Evolutionary conservation across 352 stramenopile genomes (phyloP).

Genomic region (Globisporangium mamillatum): DNA sequence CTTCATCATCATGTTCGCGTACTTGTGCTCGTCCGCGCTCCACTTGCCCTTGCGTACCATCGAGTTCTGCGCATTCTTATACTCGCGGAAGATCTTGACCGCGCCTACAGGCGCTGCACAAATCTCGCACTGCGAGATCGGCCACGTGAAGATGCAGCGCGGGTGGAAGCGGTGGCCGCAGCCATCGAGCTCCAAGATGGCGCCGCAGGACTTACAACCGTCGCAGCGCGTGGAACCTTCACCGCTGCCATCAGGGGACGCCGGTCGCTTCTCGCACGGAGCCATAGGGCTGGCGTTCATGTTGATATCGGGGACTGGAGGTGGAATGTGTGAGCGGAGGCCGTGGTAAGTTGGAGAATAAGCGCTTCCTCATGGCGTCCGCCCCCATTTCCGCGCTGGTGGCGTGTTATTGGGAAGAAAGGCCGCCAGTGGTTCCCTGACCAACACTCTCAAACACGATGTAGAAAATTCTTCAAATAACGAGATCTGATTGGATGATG

Average conservation of each 20-base stretch:
- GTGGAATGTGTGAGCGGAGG: not conserved
- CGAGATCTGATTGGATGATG: slow-evolving; percentile 22
- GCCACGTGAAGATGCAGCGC: slow-evolving; percentile 73
- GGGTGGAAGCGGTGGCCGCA: slow-evolving; percentile 79
- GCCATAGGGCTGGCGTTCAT: slow-evolving; percentile 13
- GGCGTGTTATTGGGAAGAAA: slow-evolving; percentile 9
- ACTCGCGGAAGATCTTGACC: slow-evolving; percentile 53
- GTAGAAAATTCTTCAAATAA: slow-evolving; percentile 30
- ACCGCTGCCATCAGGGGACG: not conserved
- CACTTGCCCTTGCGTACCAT: slow-evolving; percentile 74
- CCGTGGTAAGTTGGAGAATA: slow-evolving; percentile 33
- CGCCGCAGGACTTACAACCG: slow-evolving; percentile 67
- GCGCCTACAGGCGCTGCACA: slow-evolving; percentile 40
- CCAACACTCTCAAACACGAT: slow-evolving; percentile 25
- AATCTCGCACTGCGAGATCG: slow-evolving; percentile 57
- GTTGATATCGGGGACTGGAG: not conserved
- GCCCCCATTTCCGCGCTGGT: slow-evolving; percentile 1
- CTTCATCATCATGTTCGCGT: slow-evolving; percentile 82
- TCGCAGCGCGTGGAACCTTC: slow-evolving; percentile 66
- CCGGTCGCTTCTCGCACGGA: slow-evolving; percentile 4
- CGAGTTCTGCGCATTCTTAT: slow-evolving; percentile 36
- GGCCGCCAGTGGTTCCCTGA: slow-evolving; percentile 7
- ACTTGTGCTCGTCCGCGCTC: slow-evolving; percentile 72
- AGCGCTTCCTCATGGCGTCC: slow-evolving; percentile 12
- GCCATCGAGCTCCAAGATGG: slow-evolving; percentile 58